These are phyloP conservation scores for Tuber magnatum DNA, from an alignment of 495 filamentous ascomycete genomes.

Conservation along the genomic window DNA sequence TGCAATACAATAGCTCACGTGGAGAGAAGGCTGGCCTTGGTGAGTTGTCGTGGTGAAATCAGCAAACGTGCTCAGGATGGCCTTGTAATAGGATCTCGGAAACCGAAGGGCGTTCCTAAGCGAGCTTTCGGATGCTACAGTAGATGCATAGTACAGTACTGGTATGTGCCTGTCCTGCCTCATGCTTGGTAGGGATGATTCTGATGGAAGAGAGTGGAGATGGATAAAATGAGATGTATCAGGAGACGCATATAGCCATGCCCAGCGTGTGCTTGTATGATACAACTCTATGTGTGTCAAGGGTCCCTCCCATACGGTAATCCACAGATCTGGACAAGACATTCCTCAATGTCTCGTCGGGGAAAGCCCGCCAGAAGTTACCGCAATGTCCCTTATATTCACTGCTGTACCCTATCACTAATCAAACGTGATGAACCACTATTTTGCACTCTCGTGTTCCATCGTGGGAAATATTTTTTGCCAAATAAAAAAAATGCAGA, in stretches of 20 bases:
- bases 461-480: not conserved
- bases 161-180: not conserved
- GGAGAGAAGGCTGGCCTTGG: not conserved
- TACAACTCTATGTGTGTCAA: not conserved
- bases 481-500: not conserved
- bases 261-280: constrained; percentile 18
- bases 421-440: not conserved
- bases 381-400: not conserved
- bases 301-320: not conserved
- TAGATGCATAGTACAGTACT: not conserved
- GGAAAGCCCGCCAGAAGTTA: not conserved
- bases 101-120: not conserved
- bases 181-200: constrained; percentile 13
- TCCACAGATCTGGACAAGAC: not conserved
- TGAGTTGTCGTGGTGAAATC: constrained; percentile 19
- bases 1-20: constrained; percentile 9
- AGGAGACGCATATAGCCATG: not conserved
- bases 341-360: not conserved
- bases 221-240: not conserved
- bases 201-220: constrained; percentile 10
- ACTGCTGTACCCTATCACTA: not conserved
- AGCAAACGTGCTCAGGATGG: constrained; percentile 15
- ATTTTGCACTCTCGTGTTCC: not conserved
- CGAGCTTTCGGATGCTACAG: not conserved
- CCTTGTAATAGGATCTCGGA: constrained; percentile 15